phyloP scores from a whole-genome alignment of 2,329 filamentous ascomycete genomes.

The Truncatella angustata region DNA sequence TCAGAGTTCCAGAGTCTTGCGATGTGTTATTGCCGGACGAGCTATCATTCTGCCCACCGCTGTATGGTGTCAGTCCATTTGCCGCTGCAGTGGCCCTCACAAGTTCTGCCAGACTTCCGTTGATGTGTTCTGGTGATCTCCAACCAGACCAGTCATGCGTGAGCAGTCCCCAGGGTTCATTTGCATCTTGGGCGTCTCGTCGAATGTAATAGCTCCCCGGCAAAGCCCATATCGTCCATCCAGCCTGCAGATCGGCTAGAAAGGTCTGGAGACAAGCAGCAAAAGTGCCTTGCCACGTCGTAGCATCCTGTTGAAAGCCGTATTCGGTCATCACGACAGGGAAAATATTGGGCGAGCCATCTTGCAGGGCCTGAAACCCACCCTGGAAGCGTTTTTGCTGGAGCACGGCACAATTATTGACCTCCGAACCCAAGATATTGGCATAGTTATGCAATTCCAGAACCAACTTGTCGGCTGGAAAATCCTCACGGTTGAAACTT shows the following conservation, averaged over 20 bases:
- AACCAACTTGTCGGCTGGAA: slow-evolving; percentile 51
- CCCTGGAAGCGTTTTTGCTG: slow-evolving; percentile 42
- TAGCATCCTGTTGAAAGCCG: slow-evolving; percentile 47
- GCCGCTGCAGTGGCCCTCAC: slow-evolving; percentile 25
- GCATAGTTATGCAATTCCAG: slow-evolving; percentile 62
- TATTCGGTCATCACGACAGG: slow-evolving; percentile 53
- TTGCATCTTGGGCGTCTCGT: slow-evolving; percentile 47
- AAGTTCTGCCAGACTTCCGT: slow-evolving; percentile 34
- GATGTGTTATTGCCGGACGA: slow-evolving; percentile 1
- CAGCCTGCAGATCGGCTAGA: slow-evolving; percentile 43
- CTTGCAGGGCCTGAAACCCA: slow-evolving; percentile 50
- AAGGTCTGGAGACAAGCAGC: slow-evolving; percentile 48
- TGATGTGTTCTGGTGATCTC: slow-evolving; percentile 40
- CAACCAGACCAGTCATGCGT: slow-evolving; percentile 52
- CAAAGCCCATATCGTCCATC: slow-evolving; percentile 59
- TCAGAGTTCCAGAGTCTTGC: not conserved
- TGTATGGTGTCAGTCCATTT: slow-evolving; percentile 6
- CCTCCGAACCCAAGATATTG: slow-evolving; percentile 32
- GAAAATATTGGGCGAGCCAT: slow-evolving; percentile 36
- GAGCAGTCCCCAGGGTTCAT: slow-evolving; percentile 56
- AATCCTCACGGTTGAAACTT: slow-evolving; percentile 44
- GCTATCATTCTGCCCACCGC: not conserved
- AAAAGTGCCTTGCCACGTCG: slow-evolving; percentile 45
- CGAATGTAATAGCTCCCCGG: slow-evolving; percentile 58
- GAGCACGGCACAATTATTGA: slow-evolving; percentile 44